These are phyloP conservation scores for Rhodotorula sp. DNA, from an alignment of 1,284 basidiomycete genomes.

Conservation along the genomic window DNA sequence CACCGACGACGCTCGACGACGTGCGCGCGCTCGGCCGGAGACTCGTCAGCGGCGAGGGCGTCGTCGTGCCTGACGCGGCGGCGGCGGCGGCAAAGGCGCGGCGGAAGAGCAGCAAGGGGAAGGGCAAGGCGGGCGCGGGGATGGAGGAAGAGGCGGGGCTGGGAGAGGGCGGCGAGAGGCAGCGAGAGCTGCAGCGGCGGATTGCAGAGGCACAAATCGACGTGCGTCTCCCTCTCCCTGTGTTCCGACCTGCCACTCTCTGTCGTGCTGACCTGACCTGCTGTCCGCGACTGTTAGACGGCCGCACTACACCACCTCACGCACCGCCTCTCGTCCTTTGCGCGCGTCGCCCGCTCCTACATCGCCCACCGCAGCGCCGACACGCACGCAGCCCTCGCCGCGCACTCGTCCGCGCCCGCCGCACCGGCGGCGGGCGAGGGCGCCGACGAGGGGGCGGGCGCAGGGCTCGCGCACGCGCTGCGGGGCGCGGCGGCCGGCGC, in stretches of 20 bases:
- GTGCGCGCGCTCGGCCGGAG: conserved; percentile 19
- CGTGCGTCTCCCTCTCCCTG: neutral
- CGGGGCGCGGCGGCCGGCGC: neutral
- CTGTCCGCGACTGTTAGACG: conserved; percentile 3
- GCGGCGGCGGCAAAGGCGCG: neutral
- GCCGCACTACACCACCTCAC: conserved; percentile 20
- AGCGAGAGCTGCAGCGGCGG: neutral
- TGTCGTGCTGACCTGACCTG: neutral
- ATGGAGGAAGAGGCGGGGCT: neutral
- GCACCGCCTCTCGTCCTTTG: conserved; percentile 29
- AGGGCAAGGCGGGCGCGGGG: conserved; percentile 10
- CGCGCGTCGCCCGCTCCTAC: conserved; percentile 15
- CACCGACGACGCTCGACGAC: conserved; percentile 16
- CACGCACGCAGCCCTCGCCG: conserved; percentile 25
- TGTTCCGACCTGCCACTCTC: neutral
- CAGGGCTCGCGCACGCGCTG: neutral
- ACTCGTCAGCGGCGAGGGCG: conserved; percentile 7
- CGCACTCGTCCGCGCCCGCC: neutral
- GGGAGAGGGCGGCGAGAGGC: neutral
- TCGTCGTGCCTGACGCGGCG: neutral
- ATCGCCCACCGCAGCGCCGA: conserved; percentile 21
- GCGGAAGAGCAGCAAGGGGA: neutral
- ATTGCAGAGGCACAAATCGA: conserved; percentile 16
- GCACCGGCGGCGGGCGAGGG: neutral
- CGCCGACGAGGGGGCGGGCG: neutral